phyloP scores from a whole-genome alignment of 139 green algal species.

The Nannochloris sp. region DNA sequence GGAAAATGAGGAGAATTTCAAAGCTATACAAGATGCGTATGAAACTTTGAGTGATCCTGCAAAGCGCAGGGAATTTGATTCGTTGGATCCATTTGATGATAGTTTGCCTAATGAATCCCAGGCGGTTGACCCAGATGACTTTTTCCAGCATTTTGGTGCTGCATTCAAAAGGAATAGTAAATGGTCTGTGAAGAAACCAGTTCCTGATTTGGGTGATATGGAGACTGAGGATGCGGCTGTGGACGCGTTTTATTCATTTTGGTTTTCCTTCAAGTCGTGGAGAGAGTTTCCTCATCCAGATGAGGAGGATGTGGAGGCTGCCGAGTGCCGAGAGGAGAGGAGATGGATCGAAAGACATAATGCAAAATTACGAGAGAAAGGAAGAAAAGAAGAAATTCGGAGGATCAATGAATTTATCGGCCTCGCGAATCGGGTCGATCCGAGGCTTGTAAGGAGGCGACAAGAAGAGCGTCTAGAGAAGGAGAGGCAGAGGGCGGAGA shows the following conservation, averaged over 20 bases:
- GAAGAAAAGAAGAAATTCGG: conserved; percentile 87
- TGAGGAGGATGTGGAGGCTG: conserved; percentile 84
- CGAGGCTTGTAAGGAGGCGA: conserved; percentile 56
- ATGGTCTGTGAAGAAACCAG: conserved; percentile 60
- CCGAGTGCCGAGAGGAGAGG: conserved; percentile 53
- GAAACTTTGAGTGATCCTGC: conserved; percentile 71
- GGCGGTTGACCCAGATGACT: conserved; percentile 58
- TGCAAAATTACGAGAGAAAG: conserved; percentile 82
- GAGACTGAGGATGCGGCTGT: conserved; percentile 41
- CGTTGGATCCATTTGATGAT: conserved; percentile 91
- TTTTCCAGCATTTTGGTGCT: conserved; percentile 86
- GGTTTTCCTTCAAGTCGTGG: conserved; percentile 86
- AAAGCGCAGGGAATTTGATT: conserved; percentile 80
- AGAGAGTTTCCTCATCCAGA: conserved; percentile 92
- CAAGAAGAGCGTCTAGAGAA: conserved; percentile 59
- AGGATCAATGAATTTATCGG: conserved; percentile 87
- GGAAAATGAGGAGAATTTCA: conserved; percentile 72
- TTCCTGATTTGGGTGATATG: conserved; percentile 69
- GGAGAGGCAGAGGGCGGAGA: conserved; percentile 33
- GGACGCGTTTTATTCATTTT: conserved; percentile 93
- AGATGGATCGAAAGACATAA: conserved; percentile 92
- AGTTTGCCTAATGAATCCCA: conserved; percentile 53
- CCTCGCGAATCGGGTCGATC: conserved; percentile 69
- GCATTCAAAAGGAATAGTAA: conserved; percentile 84
- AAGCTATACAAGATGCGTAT: conserved; percentile 75